A percentile compares a stretch with the other conserved stretches of the same genome.
These are phyloP conservation scores for Aphelidium insulamus DNA, from an alignment of 371 early-diverging fungal species.

Conservation along the genomic window DNA sequence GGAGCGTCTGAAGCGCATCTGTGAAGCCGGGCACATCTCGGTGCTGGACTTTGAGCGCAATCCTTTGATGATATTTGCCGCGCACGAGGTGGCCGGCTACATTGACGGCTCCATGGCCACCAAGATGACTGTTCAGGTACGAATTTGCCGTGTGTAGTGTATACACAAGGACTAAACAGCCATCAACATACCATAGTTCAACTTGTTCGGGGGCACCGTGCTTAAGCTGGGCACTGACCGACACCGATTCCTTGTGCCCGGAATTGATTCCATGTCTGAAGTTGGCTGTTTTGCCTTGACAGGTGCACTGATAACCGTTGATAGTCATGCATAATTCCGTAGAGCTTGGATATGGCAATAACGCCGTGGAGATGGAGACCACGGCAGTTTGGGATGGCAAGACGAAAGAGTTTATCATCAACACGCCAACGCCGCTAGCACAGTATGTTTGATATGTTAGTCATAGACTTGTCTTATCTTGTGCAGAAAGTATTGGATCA, in stretches of 20 bases:
- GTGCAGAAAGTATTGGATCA: conserved; percentile 63
- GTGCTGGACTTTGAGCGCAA: conserved; percentile 46
- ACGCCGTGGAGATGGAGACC: conserved; percentile 51
- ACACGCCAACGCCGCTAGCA: conserved; percentile 34
- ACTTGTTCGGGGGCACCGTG: conserved; percentile 16
- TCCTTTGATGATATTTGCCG: conserved; percentile 43
- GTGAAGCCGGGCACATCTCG: conserved; percentile 29
- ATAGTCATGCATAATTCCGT: no score
- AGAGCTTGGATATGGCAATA: conserved; percentile 52
- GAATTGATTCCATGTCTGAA: conserved; percentile 24
- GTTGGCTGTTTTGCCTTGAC: conserved; percentile 48
- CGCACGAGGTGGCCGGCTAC: conserved; percentile 44
- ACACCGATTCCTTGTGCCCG: conserved; percentile 27
- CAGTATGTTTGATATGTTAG: no score
- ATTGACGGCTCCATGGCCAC: conserved; percentile 42
- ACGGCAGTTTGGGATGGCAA: conserved; percentile 25
- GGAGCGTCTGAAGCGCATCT: conserved; percentile 29
- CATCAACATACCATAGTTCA: no score
- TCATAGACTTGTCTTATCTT: no score
- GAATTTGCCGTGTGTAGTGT: conserved; percentile 8
- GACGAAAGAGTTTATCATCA: conserved; percentile 38
- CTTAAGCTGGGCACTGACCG: conserved; percentile 43
- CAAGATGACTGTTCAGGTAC: conserved; percentile 28
- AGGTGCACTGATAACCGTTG: no score
- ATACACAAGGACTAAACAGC: neutral